These are phyloP conservation scores for Aristolochia fimbriata DNA, from an alignment of 164 flowering plant species.

Conservation along the genomic window DNA sequence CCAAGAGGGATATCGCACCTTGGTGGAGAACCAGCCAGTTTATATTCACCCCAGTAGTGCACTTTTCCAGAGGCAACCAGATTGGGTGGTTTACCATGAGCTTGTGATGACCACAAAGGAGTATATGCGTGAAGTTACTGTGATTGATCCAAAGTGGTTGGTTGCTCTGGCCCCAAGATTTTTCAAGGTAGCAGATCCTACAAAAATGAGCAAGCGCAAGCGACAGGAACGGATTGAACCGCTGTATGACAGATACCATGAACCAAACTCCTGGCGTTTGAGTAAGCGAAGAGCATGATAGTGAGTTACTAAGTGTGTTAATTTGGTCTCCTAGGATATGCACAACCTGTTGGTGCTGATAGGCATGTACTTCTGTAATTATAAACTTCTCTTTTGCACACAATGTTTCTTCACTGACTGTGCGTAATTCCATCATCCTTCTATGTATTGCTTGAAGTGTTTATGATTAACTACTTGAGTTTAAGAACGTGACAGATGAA, in stretches of 20 bases:
- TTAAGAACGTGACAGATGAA: too few species aligned
- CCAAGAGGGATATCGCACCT: constrained; percentile 52
- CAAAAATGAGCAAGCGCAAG: constrained; percentile 86
- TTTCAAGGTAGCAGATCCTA: constrained; percentile 77
- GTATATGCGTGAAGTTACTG: constrained; percentile 82
- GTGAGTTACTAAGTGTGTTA: too few species aligned
- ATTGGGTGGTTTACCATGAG: constrained; percentile 87
- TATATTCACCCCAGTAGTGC: constrained; percentile 91
- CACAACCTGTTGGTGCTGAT: too few species aligned
- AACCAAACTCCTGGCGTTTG: constrained; percentile 87
- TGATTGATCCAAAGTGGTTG: constrained; percentile 82
- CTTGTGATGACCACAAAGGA: constrained; percentile 91
- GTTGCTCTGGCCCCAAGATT: constrained; percentile 82
- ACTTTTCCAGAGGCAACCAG: constrained; percentile 79
- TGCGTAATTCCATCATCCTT: too few species aligned
- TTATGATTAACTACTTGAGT: too few species aligned
- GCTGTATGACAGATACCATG: constrained; percentile 79
- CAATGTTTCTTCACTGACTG: too few species aligned
- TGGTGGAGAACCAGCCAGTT: constrained; percentile 86
- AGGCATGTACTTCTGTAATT: too few species aligned
- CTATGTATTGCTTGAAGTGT: too few species aligned
- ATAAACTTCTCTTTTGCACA: too few species aligned
- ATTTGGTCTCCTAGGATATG: too few species aligned
- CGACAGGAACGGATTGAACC: constrained; percentile 88
- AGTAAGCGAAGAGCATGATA: constrained; percentile 70